Evolutionary conservation across 2,329 filamentous ascomycete genomes (phyloP).

Genomic region (Neopestalotiopsis clavispora): DNA sequence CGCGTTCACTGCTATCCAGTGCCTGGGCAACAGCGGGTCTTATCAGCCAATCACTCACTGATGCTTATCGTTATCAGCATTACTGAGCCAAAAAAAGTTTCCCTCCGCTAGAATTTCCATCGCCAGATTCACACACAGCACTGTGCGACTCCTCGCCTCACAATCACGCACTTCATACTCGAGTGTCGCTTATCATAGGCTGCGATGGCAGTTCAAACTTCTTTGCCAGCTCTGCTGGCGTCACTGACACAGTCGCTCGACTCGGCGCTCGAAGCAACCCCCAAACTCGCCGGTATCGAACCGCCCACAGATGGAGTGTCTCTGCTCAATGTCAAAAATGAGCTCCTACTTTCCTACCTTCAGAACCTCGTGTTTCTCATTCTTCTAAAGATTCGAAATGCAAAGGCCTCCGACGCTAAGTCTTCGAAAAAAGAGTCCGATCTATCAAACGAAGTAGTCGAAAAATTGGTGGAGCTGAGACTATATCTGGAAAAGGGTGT

Average conservation of each 20-base stretch:
- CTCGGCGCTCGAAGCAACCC: conserved; percentile 70
- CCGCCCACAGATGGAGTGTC: conserved; percentile 89
- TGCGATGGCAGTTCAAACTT: conserved; percentile 52
- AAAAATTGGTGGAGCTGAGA: conserved; percentile 89
- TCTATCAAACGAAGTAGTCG: conserved; percentile 71
- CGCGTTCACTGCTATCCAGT: too few species aligned
- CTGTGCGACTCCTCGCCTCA: background rate
- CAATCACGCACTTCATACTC: background rate
- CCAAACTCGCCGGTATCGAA: conserved; percentile 65
- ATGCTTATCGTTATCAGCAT: conserved; percentile 18
- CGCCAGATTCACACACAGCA: background rate
- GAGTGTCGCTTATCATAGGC: background rate
- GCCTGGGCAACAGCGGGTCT: background rate
- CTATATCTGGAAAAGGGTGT: conserved; percentile 93
- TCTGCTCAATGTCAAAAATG: conserved; percentile 93
- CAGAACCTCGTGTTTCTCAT: conserved; percentile 92
- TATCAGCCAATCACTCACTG: background rate
- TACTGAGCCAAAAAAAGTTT: conserved; percentile 12
- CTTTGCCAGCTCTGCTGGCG: conserved; percentile 55
- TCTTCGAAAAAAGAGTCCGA: conserved; percentile 40
- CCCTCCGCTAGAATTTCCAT: background rate
- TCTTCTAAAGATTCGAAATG: conserved; percentile 75
- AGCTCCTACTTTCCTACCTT: conserved; percentile 93
- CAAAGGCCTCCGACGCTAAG: conserved; percentile 31
- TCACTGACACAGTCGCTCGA: conserved; percentile 63